Conservation (phyloP, 1,284 basidiomycete genomes). For the Marasmius sp. region DNA sequence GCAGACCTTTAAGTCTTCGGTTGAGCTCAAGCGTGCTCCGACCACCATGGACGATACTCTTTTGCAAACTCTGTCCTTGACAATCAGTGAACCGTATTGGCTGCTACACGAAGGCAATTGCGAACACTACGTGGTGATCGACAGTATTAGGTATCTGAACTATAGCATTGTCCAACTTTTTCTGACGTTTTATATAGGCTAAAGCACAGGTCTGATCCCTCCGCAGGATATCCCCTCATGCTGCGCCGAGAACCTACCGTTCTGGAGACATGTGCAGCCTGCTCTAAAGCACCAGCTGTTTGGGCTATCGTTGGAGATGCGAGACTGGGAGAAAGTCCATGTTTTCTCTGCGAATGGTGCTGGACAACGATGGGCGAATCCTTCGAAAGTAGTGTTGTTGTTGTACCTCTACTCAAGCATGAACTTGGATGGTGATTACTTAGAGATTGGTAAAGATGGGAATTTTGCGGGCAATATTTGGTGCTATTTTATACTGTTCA, state of each 20-base stretch:
- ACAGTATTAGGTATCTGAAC: constrained; percentile 63
- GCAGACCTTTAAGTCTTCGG: constrained; percentile 15
- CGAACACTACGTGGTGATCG: constrained; percentile 75
- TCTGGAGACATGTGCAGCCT: constrained; percentile 64
- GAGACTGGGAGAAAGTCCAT: constrained; percentile 74
- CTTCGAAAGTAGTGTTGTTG: constrained; percentile 41
- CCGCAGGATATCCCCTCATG: constrained; percentile 62
- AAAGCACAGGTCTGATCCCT: constrained; percentile 54
- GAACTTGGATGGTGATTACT: constrained; percentile 27
- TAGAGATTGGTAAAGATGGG: not conserved
- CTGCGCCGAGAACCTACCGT: constrained; percentile 61
- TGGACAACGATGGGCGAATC: constrained; percentile 69
- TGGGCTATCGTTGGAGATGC: constrained; percentile 67
- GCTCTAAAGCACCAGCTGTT: constrained; percentile 66
- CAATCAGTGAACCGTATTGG: constrained; percentile 77
- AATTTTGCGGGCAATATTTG: too few relatives aligned
- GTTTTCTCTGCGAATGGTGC: constrained; percentile 67
- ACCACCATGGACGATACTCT: constrained; percentile 45
- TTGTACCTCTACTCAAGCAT: constrained; percentile 52
- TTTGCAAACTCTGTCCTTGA: constrained; percentile 54
- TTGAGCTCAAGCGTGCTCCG: constrained; percentile 39
- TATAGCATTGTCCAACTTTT: not conserved
- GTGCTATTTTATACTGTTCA: too few relatives aligned
- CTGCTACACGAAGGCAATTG: constrained; percentile 77
- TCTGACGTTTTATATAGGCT: constrained; percentile 39